Evolutionary conservation across 768 basidiomycete genomes (phyloP), one percentile per base, ranked within the genome.

Genomic region (Pleurotus tuoliensis): DNA sequence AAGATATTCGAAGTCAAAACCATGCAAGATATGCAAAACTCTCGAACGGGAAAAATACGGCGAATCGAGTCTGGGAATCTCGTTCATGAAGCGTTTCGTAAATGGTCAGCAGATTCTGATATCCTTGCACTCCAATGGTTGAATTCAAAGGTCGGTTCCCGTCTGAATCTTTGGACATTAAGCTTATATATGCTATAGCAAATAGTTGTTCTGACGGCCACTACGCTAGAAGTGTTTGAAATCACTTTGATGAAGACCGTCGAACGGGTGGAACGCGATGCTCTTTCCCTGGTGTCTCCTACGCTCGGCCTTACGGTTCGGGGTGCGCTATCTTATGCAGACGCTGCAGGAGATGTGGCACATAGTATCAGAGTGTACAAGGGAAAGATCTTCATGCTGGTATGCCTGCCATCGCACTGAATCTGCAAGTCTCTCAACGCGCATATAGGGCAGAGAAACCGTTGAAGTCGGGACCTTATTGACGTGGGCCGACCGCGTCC

Each of bases 401-500:
- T 96, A 68, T 72, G 90, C 71, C 20, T 45, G 50, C 5, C 30
- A 48, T 46, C 15, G 38, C 18, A 34, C 30, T 34, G 11, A 11
- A 9, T 4, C 11, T 34, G 8, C 30, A 11, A 11, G 30, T 34
- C 30, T 34, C 30, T 34, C 59, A 24, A 7, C 54, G 49, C 55
- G 18, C n/a, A 30, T 52, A n/a, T 61, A 90, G 92, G 81, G 82
- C 47, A 77, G 78, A 51, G 76, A 85, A 56, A 82, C 82, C 47
- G 60, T 98, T 1, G 79, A 82, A 66, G 93, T 90, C 2, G 97
- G 94, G 24, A 91, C 89, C 2, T 76, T 98, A 18, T 75, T 94
- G 27, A 92, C 93, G 1, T 99, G 97, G 97, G 93, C 96, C 4
- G 97, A 99, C 68, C 85, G 88, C 44, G 87, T 98, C 20, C 75